Evolutionary conservation across 1,284 basidiomycete genomes (phyloP).

Genomic region (Caloboletus inedulis): DNA sequence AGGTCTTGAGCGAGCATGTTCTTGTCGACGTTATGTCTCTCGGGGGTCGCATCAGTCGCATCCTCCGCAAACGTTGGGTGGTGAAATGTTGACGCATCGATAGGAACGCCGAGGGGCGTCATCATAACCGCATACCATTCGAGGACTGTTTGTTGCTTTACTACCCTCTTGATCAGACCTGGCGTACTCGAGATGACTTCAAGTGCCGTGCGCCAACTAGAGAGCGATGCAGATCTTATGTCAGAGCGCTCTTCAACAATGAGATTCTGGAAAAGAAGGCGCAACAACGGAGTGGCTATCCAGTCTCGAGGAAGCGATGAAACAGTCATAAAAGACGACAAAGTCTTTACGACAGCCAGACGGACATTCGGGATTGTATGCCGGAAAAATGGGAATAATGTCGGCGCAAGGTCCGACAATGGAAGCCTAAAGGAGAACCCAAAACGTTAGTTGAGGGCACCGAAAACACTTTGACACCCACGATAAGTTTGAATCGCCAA

Average conservation of each 20-base stretch:
- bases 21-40: slow-evolving; percentile 94
- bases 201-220: slow-evolving; percentile 77
- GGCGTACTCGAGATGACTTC: slow-evolving; percentile 46
- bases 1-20: slow-evolving; percentile 93
- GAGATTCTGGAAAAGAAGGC: slow-evolving; percentile 92
- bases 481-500: slow-evolving; percentile 66
- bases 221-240: slow-evolving; percentile 77
- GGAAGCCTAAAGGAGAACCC: slow-evolving; percentile 54
- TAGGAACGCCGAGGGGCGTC: slow-evolving; percentile 84
- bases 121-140: slow-evolving; percentile 89
- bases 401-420: slow-evolving; percentile 78
- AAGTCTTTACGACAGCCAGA: slow-evolving; percentile 87
- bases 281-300: slow-evolving; percentile 77
- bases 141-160: slow-evolving; percentile 55
- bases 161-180: slow-evolving; percentile 49
- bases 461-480: slow-evolving; percentile 39
- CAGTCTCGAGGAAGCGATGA: slow-evolving; percentile 77
- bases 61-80: slow-evolving; percentile 50
- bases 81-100: slow-evolving; percentile 76
- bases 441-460: slow-evolving; percentile 10
- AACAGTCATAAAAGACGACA: slow-evolving; percentile 84
- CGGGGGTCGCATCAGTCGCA: slow-evolving; percentile 43
- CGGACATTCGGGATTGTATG: slow-evolving; percentile 96
- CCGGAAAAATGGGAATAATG: slow-evolving; percentile 94
- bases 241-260: slow-evolving; percentile 89